Evolutionary conservation across 2,329 filamentous ascomycete genomes (phyloP), one percentile per base, ranked within the genome.

Genomic region (Huntiella bhutanensis): DNA sequence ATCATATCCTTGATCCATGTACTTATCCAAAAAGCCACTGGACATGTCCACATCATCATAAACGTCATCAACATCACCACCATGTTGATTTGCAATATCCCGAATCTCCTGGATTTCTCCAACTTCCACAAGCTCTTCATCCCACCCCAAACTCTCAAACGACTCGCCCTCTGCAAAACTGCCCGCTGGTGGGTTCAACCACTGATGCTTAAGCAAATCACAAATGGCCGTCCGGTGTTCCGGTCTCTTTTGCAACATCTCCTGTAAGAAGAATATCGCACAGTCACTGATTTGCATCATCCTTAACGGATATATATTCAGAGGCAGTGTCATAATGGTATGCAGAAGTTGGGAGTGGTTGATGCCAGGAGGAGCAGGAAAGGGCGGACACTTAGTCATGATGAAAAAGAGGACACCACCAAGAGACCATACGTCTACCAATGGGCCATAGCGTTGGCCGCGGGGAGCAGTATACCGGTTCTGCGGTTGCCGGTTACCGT

Each of bases 371-470:
- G 77, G 75, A 12, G 82, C 86, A 22, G 80, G 80, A 58, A 84
- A 96, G 1, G 91, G 88, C 22, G 88, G 82, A 28, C 70, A 70
- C 8, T 75, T 76, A 4, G 80, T 86, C n/a, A 98, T 66, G 5
- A 84, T 69, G 56, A 82, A 91, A 64, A 86, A 98, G 4, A 96
- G 63, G 1, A 98, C 91, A 11, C 87, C 91, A 12, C 84, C 91
- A 41, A 94, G 75, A 0, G 91, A 96, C 88, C 91, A 98, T 51
- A 95, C 82, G 58, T 98, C 91, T 32, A 96, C 83, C 1, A 86
- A 84, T 51, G 93, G 84, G 56, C 79, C 84, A 59, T 98, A 98
- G 16, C 84, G 77, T 55, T 77, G 73, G 46, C 62, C 71, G 52
- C 62, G 60, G 7, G 39, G 45, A 3, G 35, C n/a, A 32, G 7